These are phyloP conservation scores for Tricholoma furcatifolium DNA, from an alignment of 768 basidiomycete species.

Conservation along the genomic window DNA sequence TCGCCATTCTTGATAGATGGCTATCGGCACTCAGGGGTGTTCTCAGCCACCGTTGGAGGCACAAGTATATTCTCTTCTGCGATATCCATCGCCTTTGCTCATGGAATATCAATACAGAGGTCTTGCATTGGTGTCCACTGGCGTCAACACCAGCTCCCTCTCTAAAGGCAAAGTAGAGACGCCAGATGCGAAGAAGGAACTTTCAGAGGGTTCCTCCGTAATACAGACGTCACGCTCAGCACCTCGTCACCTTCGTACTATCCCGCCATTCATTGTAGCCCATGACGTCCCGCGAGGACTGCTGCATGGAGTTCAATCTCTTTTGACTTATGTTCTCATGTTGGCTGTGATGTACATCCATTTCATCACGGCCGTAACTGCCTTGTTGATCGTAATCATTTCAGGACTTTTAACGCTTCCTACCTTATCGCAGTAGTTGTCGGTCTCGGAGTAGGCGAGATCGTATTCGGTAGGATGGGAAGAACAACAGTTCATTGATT, in stretches of 20 bases:
- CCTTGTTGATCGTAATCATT: background rate
- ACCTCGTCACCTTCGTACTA: too few species aligned
- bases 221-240: too few species aligned
- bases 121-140: too few species aligned
- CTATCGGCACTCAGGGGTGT: constrained; percentile 54
- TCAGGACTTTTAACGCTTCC: constrained; percentile 81
- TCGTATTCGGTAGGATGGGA: constrained; percentile 61
- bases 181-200: too few species aligned
- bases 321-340: constrained; percentile 74
- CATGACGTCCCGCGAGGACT: constrained; percentile 74
- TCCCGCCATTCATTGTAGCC: constrained; percentile 59
- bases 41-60: constrained; percentile 57
- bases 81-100: background rate
- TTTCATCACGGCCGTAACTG: background rate
- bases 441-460: constrained; percentile 75
- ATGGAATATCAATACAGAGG: background rate
- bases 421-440: constrained; percentile 72
- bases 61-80: constrained; percentile 40
- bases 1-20: constrained; percentile 72
- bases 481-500: constrained; percentile 12
- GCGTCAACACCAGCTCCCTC: too few species aligned
- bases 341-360: constrained; percentile 70
- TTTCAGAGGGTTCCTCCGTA: too few species aligned
- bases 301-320: constrained; percentile 59
- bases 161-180: too few species aligned